phyloP scores from a whole-genome alignment of 2,329 filamentous ascomycete species.

The Dichotomopilus funicola region DNA sequence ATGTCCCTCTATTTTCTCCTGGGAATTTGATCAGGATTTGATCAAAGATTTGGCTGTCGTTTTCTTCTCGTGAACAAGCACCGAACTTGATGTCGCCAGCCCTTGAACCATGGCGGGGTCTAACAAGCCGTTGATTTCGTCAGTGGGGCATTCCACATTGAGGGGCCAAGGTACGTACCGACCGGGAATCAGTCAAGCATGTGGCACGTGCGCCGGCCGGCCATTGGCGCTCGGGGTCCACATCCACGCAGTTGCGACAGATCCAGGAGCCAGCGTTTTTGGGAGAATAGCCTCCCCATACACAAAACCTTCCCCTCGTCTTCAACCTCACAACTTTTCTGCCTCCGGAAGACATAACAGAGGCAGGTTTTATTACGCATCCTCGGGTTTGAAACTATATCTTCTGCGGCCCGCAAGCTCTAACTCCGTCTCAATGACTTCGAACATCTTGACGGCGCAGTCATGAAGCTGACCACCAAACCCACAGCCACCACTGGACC shows the following conservation, averaged over 20 bases:
- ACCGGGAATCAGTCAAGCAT: no score
- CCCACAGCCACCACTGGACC: not conserved
- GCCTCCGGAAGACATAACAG: not conserved
- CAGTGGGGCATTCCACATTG: conserved; percentile 11
- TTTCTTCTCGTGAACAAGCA: no score
- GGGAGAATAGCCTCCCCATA: conserved; percentile 8
- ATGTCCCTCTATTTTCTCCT: no score
- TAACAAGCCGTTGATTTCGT: conserved; percentile 5
- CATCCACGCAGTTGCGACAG: conserved; percentile 11
- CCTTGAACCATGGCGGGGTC: not conserved
- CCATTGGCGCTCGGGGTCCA: conserved; percentile 1
- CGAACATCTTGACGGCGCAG: not conserved
- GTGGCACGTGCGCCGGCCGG: conserved; percentile 8
- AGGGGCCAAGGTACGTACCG: conserved; percentile 3
- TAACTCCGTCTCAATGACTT: not conserved
- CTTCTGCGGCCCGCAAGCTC: not conserved
- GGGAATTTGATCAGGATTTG: no score
- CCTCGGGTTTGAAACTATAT: not conserved
- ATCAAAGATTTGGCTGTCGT: no score
- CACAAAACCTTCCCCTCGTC: conserved; percentile 13
- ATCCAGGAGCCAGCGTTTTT: conserved; percentile 9
- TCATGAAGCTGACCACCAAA: conserved; percentile 1
- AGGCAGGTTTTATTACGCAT: not conserved
- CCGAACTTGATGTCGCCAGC: not conserved
- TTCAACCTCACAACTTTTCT: not conserved